Evolutionary conservation across 2,329 filamentous ascomycete species (phyloP), one percentile per base, ranked within the genome.

Genomic region (Parascedosporium putredinis): DNA sequence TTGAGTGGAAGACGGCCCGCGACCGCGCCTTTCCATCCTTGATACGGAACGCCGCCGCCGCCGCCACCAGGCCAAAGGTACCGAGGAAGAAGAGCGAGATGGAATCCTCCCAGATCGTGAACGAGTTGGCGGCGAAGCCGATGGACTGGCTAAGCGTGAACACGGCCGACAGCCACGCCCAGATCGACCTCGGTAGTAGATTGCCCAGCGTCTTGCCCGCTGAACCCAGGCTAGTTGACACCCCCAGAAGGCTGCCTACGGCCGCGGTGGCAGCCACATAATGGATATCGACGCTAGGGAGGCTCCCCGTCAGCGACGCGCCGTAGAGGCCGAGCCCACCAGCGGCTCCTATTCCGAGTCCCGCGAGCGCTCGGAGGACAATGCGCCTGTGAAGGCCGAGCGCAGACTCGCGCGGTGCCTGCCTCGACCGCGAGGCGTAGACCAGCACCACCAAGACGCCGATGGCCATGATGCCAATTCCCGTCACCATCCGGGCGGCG

Each of bases 21-120:
- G 84, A 79, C 38, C 86, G 80, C 56, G 94, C 86, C 3, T 76
- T 69, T 22, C 75, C 68, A 31, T 76, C 73, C 47, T 81, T 75
- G 55, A 89, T 82, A 14, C 87, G 80, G 59, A 95, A 75, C 1
- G 90, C 90, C 2, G 84, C 82, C 10, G 88, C 66, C 10, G 85
- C 77, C 31, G 84, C 79, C n/a, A 84, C 74, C 5, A 89, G 66
- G 25, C 89, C 90, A 62, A 97, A 96, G 0, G 90, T 93, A 2
- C 82, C 81, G 52, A 96, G 78, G 68, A 97, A 91, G 69, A 95
- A 95, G 3, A 95, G 74, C 4, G 95, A 75, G 50, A 96, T 96
- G 12, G 88, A 86, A 60, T 98, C 93, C 68, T 98, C 93, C 90
- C 93, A 98, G 56, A 98, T 95, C 0, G 91, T 97, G 67, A 90